phyloP scores from a whole-genome alignment of 805 yeast species.

The Jamesozyma hellenica region DNA sequence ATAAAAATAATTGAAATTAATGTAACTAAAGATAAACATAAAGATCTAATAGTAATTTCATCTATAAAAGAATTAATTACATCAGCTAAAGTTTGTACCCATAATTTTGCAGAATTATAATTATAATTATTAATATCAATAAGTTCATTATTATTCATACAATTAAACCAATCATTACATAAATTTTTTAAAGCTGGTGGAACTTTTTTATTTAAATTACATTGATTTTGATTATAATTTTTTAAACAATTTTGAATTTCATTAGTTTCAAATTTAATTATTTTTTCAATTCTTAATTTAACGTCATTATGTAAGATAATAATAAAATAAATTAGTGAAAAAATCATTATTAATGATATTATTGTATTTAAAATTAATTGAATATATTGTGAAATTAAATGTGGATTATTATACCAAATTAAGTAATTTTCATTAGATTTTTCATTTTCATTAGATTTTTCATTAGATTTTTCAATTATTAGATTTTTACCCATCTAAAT shows the following conservation, averaged over 20 bases:
- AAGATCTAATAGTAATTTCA: conserved; percentile 62
- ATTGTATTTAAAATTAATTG: conserved; percentile 52
- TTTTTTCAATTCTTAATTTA: conserved; percentile 53
- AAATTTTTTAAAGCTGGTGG: conserved; percentile 57
- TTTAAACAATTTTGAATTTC: conserved; percentile 60
- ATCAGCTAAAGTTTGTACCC: conserved; percentile 78
- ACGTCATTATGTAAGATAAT: conserved; percentile 59
- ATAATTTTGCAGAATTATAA: conserved; percentile 57
- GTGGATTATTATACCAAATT: conserved; percentile 5
- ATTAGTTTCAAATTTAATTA: conserved; percentile 46
- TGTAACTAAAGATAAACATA: conserved; percentile 38
- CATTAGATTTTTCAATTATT: too few species aligned
- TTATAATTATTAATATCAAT: conserved; percentile 35
- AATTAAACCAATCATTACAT: conserved; percentile 68
- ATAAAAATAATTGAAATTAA: conserved; percentile 43
- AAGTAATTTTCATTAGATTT: neutral
- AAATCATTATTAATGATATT: conserved; percentile 42
- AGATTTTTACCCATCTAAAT: too few species aligned
- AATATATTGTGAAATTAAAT: conserved; percentile 33
- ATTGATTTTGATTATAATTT: conserved; percentile 62
- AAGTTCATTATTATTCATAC: conserved; percentile 39
- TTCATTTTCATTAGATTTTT: neutral
- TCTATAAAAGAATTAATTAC: conserved; percentile 66
- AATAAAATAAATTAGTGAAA: conserved; percentile 41
- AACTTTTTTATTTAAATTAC: conserved; percentile 52